Evolutionary conservation across 495 filamentous ascomycete genomes (phyloP).

Genomic region (Penicillium robsamsonii): DNA sequence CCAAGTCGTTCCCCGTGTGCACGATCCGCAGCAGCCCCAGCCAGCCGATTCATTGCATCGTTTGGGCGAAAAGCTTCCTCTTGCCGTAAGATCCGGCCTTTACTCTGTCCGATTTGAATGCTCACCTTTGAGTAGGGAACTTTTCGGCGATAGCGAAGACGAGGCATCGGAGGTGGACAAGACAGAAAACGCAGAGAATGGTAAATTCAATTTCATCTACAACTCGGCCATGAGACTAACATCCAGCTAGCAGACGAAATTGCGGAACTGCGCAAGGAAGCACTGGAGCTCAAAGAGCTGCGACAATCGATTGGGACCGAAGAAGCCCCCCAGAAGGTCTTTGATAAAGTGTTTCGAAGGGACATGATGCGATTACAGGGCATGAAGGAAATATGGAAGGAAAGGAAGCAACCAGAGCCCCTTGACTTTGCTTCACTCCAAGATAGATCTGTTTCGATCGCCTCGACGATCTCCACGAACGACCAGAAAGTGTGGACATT

Average conservation of each 20-base stretch:
- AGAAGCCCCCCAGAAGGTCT: conserved; percentile 77
- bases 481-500: conserved; percentile 79
- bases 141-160: conserved; percentile 90
- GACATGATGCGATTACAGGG: conserved; percentile 81
- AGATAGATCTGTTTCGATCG: conserved; percentile 49
- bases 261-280: conserved; percentile 76
- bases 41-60: conserved; percentile 97
- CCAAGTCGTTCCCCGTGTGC: conserved; percentile 90
- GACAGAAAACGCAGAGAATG: conserved; percentile 77
- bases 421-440: conserved; percentile 61
- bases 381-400: conserved; percentile 98
- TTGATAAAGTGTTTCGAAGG: conserved; percentile 86
- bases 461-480: conserved; percentile 54
- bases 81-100: conserved; percentile 58
- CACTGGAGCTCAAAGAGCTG: conserved; percentile 78
- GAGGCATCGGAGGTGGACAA: conserved; percentile 67
- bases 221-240: conserved; percentile 21
- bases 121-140: conserved; percentile 52
- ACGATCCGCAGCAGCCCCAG: conserved; percentile 93
- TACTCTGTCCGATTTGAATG: too few species aligned
- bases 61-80: conserved; percentile 98
- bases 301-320: conserved; percentile 77
- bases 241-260: conserved; percentile 67
- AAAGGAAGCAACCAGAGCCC: conserved; percentile 66
- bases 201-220: conserved; percentile 33